Evolutionary conservation across 805 yeast species (phyloP).

Genomic region (Sugiyamaella marilandica): DNA sequence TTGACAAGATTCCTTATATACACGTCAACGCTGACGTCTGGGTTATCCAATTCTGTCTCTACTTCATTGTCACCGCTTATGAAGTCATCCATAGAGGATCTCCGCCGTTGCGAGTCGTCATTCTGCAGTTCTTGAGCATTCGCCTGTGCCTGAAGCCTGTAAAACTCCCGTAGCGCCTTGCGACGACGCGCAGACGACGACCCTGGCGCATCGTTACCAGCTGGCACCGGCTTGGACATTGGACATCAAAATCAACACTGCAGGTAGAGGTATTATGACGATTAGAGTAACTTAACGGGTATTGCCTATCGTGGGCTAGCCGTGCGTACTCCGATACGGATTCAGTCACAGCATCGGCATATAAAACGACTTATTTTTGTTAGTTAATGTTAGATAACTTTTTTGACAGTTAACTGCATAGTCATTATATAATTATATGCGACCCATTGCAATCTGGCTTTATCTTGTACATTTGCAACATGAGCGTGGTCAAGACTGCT

Average conservation of each 20-base stretch:
- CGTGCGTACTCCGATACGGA: background rate
- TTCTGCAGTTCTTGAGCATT: conserved; percentile 6
- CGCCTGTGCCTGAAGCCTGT: conserved; percentile 28
- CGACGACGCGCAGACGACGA: conserved; percentile 23
- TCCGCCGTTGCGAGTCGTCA: background rate
- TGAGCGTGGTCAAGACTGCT: background rate
- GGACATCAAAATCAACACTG: background rate
- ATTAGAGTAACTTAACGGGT: background rate
- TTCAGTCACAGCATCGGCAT: background rate
- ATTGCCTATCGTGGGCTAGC: background rate
- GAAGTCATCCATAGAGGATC: conserved; percentile 1
- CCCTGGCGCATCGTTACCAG: background rate
- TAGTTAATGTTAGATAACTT: background rate
- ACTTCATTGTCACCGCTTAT: conserved; percentile 7
- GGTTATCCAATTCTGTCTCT: conserved; percentile 18
- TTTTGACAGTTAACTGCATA: background rate
- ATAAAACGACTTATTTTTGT: too few relatives aligned
- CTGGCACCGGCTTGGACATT: background rate
- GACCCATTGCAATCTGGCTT: too few relatives aligned
- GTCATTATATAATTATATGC: too few relatives aligned
- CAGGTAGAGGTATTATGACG: background rate
- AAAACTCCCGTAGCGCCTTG: conserved; percentile 34
- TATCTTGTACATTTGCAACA: background rate
- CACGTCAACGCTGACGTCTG: conserved; percentile 23
- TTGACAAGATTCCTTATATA: conserved; percentile 20